Percentiles rank a stretch among this genome's conserved stretches.
These are phyloP conservation scores for Sanghuangporus weigelae DNA, from an alignment of 1,284 basidiomycete genomes.

Conservation along the genomic window DNA sequence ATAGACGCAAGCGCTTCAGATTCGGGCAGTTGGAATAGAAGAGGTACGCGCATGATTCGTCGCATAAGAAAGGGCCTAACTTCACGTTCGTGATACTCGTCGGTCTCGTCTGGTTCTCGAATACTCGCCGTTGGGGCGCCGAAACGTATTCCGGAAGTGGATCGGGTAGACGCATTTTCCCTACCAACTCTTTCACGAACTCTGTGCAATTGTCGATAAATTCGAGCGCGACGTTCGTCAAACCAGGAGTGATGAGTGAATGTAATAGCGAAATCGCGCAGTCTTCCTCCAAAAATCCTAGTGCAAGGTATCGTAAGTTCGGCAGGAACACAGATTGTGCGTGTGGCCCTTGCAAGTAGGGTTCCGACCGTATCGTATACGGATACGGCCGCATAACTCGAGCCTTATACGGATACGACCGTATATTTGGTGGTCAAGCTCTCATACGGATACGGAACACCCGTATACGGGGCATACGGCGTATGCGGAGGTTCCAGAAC, in stretches of 20 bases:
- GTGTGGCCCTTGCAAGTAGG: constrained; percentile 30
- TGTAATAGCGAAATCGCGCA: constrained; percentile 44
- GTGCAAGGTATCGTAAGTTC: constrained; percentile 39
- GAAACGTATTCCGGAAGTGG: constrained; percentile 25
- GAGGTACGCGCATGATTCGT: neutral
- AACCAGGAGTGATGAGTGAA: constrained; percentile 37
- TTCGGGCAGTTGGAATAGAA: constrained; percentile 7
- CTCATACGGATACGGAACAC: too few species aligned
- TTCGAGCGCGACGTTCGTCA: constrained; percentile 38
- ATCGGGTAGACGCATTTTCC: neutral
- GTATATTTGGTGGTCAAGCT: too few species aligned
- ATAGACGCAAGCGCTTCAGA: constrained; percentile 5
- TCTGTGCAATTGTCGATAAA: constrained; percentile 46
- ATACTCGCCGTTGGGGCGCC: neutral
- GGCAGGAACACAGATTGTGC: constrained; percentile 37
- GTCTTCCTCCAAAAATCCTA: constrained; percentile 40
- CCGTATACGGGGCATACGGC: too few species aligned
- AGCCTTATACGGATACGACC: too few species aligned
- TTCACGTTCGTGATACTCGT: constrained; percentile 2
- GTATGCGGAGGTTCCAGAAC: too few species aligned
- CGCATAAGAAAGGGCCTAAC: constrained; percentile 3
- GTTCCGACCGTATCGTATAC: too few species aligned
- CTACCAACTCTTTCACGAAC: constrained; percentile 37
- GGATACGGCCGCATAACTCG: too few species aligned
- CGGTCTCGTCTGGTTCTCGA: neutral